A percentile compares a stretch with the other conserved stretches of the same genome.
These are phyloP conservation scores for Stipa capillata DNA, from an alignment of 176 grass and related monocot genomes.

Conservation along the genomic window DNA sequence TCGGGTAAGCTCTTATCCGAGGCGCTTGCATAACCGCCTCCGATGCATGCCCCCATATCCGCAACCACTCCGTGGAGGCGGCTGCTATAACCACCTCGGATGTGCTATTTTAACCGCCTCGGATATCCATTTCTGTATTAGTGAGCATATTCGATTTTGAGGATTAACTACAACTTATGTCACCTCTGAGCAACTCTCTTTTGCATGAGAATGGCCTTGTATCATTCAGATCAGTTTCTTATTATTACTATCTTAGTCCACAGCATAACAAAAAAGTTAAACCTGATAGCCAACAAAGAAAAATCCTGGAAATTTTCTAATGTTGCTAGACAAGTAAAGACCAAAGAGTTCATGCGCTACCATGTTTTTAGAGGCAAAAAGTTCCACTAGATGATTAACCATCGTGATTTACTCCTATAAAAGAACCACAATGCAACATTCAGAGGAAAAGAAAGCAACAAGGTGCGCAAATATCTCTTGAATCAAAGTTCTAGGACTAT, in stretches of 20 bases:
- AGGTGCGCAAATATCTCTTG: neutral
- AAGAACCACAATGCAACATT: neutral
- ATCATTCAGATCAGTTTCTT: neutral
- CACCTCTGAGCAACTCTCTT: neutral
- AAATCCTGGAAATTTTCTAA: neutral
- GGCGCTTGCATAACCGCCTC: too few species aligned
- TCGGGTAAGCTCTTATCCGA: too few species aligned
- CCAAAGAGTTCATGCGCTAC: too few species aligned
- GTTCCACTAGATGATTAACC: neutral
- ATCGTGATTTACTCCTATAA: neutral
- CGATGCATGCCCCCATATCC: too few species aligned
- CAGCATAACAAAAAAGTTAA: neutral
- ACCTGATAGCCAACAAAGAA: neutral
- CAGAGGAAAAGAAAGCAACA: neutral
- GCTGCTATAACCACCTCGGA: too few species aligned
- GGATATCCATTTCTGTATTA: too few species aligned
- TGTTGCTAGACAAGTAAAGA: neutral
- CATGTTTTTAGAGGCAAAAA: too few species aligned
- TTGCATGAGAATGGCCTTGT: slow-evolving; percentile 5
- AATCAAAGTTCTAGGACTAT: neutral
- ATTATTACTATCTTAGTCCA: neutral
- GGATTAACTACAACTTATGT: neutral
- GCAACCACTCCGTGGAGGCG: too few species aligned
- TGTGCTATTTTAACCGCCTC: too few species aligned
- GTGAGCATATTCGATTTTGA: neutral